These are phyloP conservation scores for Fusarium mexicanum DNA, from an alignment of 2,329 filamentous ascomycete genomes.

Conservation along the genomic window DNA sequence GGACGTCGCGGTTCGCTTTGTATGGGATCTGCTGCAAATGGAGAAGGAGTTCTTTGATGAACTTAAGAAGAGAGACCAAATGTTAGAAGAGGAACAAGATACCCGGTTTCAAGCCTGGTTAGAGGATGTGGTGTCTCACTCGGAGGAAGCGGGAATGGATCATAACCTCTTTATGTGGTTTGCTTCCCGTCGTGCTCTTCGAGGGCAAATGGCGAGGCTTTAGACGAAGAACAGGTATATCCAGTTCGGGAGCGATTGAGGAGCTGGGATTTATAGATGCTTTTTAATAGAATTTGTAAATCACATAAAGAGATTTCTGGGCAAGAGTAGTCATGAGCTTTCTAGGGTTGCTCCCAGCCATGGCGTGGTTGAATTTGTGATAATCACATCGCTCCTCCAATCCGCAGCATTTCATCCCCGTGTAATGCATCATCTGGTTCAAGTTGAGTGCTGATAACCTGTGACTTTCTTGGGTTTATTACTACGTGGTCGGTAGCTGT, in stretches of 20 bases:
- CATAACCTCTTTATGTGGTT: background rate
- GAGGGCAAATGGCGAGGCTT: background rate
- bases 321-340: too few relatives aligned
- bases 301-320: background rate
- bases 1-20: background rate
- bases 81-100: background rate
- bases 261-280: background rate
- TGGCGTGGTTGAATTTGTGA: background rate
- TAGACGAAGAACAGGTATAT: background rate
- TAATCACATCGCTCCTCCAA: background rate
- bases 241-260: background rate
- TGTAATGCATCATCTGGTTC: rapidly evolving
- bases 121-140: background rate
- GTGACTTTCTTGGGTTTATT: rapidly evolving
- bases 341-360: too few relatives aligned
- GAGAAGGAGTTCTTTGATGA: background rate
- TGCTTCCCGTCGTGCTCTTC: background rate
- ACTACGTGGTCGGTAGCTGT: rapidly evolving
- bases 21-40: background rate
- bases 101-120: background rate
- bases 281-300: background rate
- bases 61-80: background rate
- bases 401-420: rapidly evolving
- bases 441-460: rapidly evolving
- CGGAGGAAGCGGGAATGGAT: background rate